Evolutionary conservation across 192 early-diverging fungal species (phyloP).

Genomic region (Pilaira anomala): DNA sequence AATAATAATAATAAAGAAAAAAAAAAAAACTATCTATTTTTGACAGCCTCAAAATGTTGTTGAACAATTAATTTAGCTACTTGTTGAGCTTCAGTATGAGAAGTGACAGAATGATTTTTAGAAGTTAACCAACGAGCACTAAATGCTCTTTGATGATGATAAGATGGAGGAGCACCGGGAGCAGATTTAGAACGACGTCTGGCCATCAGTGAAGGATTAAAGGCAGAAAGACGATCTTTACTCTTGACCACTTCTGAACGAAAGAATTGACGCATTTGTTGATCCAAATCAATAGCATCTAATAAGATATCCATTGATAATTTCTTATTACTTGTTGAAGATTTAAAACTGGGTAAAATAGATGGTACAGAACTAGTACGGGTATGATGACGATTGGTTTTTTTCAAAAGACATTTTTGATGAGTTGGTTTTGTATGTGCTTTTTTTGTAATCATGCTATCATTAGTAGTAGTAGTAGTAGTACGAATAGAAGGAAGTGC

Average conservation of each 20-base stretch:
- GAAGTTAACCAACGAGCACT: constrained; percentile 9
- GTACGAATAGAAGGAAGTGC: constrained; percentile 3
- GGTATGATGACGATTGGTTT: constrained; percentile 1
- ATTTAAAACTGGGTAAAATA: constrained; percentile 7
- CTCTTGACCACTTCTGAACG: constrained; percentile 20
- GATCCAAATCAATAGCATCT: constrained; percentile 31
- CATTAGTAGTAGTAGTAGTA: background rate
- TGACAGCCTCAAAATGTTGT: constrained; percentile 15
- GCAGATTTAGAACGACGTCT: constrained; percentile 21
- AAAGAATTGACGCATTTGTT: constrained; percentile 28
- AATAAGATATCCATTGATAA: constrained; percentile 25
- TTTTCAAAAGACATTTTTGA: constrained; percentile 1
- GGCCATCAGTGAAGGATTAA: background rate
- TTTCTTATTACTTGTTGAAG: background rate
- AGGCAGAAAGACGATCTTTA: background rate
- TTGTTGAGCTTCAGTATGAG: constrained; percentile 7
- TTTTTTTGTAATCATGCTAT: background rate
- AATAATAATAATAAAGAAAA: no score
- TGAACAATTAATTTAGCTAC: constrained; percentile 20
- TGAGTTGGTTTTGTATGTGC: background rate
- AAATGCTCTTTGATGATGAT: constrained; percentile 15
- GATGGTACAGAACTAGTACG: constrained; percentile 12
- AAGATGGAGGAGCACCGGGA: constrained; percentile 15
- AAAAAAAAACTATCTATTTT: constrained; percentile 12
- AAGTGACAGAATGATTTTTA: background rate